These are phyloP conservation scores for Laguncularia racemosa DNA, from an alignment of 345 rosid species.

Conservation along the genomic window DNA sequence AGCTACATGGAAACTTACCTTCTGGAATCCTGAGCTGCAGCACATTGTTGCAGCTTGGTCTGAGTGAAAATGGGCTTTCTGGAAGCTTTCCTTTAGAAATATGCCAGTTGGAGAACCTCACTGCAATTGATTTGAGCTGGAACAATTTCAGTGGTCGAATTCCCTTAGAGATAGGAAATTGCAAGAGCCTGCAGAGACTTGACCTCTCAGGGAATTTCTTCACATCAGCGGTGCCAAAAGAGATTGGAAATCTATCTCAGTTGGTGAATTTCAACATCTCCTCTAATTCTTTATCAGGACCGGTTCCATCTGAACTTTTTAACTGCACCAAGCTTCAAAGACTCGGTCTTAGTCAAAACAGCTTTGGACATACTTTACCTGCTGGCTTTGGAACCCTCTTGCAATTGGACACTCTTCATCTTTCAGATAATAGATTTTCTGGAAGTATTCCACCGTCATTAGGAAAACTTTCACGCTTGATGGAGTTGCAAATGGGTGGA, in stretches of 20 bases:
- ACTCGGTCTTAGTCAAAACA: constrained; percentile 72
- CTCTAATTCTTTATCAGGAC: constrained; percentile 57
- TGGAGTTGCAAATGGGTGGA: constrained; percentile 92
- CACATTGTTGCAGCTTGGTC: constrained; percentile 56
- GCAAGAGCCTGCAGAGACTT: constrained; percentile 69
- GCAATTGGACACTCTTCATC: constrained; percentile 77
- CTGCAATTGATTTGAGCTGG: constrained; percentile 69
- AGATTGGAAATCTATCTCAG: constrained; percentile 67
- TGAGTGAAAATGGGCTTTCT: constrained; percentile 51
- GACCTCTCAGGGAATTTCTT: constrained; percentile 69
- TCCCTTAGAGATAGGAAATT: constrained; percentile 60
- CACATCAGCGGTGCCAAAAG: constrained; percentile 49
- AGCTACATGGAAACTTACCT: constrained; percentile 64
- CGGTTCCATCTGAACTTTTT: constrained; percentile 57
- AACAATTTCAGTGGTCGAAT: constrained; percentile 71
- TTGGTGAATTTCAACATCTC: constrained; percentile 81
- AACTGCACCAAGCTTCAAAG: constrained; percentile 82
- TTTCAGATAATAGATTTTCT: constrained; percentile 77
- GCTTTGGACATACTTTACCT: constrained; percentile 56
- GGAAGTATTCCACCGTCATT: constrained; percentile 59
- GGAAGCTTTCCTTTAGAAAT: constrained; percentile 76
- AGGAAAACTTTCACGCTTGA: constrained; percentile 67
- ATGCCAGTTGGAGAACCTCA: constrained; percentile 65
- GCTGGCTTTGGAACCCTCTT: constrained; percentile 58
- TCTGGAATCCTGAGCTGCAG: constrained; percentile 45